Evolutionary conservation across 2,329 filamentous ascomycete genomes (phyloP).

Genomic region (Fusarium miscanthi): DNA sequence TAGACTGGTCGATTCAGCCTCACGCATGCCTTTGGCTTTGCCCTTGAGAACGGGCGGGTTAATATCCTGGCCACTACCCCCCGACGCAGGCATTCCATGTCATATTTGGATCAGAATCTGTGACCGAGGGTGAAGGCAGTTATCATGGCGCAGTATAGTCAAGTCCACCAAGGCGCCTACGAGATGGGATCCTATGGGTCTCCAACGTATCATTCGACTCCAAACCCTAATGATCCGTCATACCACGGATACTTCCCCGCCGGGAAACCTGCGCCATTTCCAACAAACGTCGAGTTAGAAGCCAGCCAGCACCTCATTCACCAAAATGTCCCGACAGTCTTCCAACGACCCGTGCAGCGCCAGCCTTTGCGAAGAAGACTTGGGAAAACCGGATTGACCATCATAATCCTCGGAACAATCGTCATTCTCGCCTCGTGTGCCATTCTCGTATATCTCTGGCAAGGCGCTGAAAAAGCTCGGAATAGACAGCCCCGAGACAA

Average conservation of each 20-base stretch:
- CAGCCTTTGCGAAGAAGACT: not conserved
- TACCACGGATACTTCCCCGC: not conserved
- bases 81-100: rapidly evolving
- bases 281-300: not conserved
- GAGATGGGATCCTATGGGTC: not conserved
- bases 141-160: slow-evolving; percentile 1
- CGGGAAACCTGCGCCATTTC: rapidly evolving
- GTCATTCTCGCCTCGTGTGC: slow-evolving; percentile 1
- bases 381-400: not conserved
- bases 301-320: not conserved
- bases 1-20: not conserved
- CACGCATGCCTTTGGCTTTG: not conserved
- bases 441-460: slow-evolving; percentile 20
- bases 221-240: not conserved
- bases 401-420: not conserved
- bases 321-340: not conserved
- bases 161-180: not conserved
- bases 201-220: not conserved
- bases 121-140: not conserved
- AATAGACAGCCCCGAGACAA: not conserved
- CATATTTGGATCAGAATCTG: too few species aligned
- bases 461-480: not conserved
- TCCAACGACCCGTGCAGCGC: not conserved
- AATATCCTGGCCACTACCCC: not conserved
- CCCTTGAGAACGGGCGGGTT: not conserved